Evolutionary conservation across 768 basidiomycete genomes (phyloP), one percentile per base, ranked within the genome.

Genomic region (Nidularia pulvinata): DNA sequence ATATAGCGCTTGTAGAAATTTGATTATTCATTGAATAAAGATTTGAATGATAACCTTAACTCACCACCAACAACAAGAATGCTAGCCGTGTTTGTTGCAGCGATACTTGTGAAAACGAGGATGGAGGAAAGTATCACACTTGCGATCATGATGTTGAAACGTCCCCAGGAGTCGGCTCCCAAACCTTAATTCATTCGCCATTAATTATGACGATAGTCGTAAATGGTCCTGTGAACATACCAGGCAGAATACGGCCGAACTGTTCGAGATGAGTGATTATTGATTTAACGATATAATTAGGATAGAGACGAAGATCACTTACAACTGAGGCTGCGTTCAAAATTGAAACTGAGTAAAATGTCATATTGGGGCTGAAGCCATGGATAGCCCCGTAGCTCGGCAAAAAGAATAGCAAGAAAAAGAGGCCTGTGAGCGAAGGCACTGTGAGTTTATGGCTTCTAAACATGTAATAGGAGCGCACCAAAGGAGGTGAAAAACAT

Each of bases 251-350:
- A n/a, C 45, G 25, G n/a, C 45, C 45, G 6, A 46, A 46, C 45
- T 46, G 25, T 46, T n/a, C 4, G 10, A 46, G 25, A 46, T 42
- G 11, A 42, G 11, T 51, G 56, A 19, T 55, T 49, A n/a, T 54
- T 50, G 49, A 49, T 54, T 33, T 43, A 51, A 50, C 54, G 55
- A 22, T 55, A 52, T 37, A 52, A 42, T 42, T 42, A 42, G 11
- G 39, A 42, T 46, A 46, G 11, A 14, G 14, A 30, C 13, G 7
- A 46, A 25, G 57, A 30, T 51, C 48, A 52, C 55, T 22, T 37
- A 59, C 56, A 42, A 59, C 57, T 33, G 59, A 59, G 13, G 59
- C 59, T n/a, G 56, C 59, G 44, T 59, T 59, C 35, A 57, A 46
- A 37, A 59, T 53, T 5, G 59, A 59, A 7, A 59, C 51, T 16